Percentiles rank a stretch among this genome's conserved stretches.
phyloP scores from a whole-genome alignment of 306 rosid species.

The Cucurbita moschata region DNA sequence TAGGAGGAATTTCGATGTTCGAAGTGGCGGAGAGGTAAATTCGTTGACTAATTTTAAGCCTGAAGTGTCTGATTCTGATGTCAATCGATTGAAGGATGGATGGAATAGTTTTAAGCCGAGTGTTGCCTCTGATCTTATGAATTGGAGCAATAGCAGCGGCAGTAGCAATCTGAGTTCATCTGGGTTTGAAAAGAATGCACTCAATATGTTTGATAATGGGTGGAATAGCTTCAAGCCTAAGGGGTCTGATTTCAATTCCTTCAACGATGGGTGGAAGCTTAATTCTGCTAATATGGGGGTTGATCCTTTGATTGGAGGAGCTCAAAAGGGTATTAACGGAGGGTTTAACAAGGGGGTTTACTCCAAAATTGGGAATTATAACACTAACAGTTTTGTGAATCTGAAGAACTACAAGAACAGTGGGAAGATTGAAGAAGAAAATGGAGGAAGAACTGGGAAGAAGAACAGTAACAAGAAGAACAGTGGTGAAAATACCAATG shows the following conservation, averaged over 20 bases:
- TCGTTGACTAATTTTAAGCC: conserved; percentile 13
- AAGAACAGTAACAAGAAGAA: conserved; percentile 7
- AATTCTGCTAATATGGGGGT: background rate
- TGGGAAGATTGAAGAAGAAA: conserved; percentile 31
- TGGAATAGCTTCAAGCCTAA: conserved; percentile 10
- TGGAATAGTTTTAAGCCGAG: conserved; percentile 15
- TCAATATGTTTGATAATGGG: conserved; percentile 8
- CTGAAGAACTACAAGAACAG: conserved; percentile 37
- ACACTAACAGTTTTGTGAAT: conserved; percentile 17
- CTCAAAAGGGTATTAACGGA: conserved; percentile 3
- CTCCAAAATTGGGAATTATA: conserved; percentile 34
- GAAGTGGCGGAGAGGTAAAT: conserved; percentile 72
- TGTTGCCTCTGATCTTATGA: conserved; percentile 8
- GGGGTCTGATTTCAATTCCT: conserved; percentile 17
- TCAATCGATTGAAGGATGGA: conserved; percentile 7
- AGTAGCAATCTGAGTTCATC: background rate
- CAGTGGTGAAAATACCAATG: conserved; percentile 27
- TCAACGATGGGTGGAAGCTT: conserved; percentile 18
- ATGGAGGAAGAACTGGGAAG: conserved; percentile 24
- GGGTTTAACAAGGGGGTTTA: conserved; percentile 62
- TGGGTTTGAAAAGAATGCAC: conserved; percentile 1
- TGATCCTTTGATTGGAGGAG: background rate
- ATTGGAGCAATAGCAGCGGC: background rate
- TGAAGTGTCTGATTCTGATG: background rate
- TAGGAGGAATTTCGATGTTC: conserved; percentile 67